Percentiles rank a stretch among this genome's conserved stretches.
Evolutionary conservation across 139 green algal species (phyloP).

Genomic region (Edaphochlamys debaryana): DNA sequence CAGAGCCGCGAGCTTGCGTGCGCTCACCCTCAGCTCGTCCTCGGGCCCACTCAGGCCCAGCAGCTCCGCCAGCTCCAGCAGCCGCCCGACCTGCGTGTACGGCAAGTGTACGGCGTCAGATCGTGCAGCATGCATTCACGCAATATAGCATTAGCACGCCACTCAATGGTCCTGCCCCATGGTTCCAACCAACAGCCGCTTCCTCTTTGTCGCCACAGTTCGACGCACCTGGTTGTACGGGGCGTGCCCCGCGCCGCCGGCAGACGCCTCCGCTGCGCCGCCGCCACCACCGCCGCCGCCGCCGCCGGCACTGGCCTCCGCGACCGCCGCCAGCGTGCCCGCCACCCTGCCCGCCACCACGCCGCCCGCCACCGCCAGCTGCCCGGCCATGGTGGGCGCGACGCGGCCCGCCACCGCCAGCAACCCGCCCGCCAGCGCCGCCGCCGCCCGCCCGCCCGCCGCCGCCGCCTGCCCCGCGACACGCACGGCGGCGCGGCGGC

Average conservation of each 20-base stretch:
- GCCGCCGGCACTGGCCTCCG: background rate
- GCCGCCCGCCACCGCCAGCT: background rate
- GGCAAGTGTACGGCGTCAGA: constrained; percentile 24
- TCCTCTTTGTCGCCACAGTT: too few species aligned
- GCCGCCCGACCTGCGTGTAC: constrained; percentile 24
- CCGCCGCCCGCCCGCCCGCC: constrained; percentile 13
- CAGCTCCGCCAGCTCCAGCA: constrained; percentile 38
- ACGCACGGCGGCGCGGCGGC: background rate
- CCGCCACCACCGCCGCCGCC: background rate
- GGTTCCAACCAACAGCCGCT: too few species aligned
- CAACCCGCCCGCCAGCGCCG: constrained; percentile 22
- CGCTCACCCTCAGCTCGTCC: background rate
- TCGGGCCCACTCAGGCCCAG: background rate
- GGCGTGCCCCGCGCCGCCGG: too few species aligned
- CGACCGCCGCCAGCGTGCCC: background rate
- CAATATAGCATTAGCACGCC: too few species aligned
- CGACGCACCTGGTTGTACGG: too few species aligned
- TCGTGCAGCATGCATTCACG: too few species aligned
- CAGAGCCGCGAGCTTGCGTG: too few species aligned
- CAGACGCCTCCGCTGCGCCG: background rate
- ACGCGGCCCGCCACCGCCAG: constrained; percentile 16
- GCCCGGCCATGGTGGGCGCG: background rate
- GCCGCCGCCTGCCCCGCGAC: constrained; percentile 2
- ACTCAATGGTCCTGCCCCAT: too few species aligned
- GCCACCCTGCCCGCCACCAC: background rate